A percentile compares a stretch with the other conserved stretches of the same genome.
Conservation (phyloP, 768 basidiomycete species). For the Pholiota molesta region DNA sequence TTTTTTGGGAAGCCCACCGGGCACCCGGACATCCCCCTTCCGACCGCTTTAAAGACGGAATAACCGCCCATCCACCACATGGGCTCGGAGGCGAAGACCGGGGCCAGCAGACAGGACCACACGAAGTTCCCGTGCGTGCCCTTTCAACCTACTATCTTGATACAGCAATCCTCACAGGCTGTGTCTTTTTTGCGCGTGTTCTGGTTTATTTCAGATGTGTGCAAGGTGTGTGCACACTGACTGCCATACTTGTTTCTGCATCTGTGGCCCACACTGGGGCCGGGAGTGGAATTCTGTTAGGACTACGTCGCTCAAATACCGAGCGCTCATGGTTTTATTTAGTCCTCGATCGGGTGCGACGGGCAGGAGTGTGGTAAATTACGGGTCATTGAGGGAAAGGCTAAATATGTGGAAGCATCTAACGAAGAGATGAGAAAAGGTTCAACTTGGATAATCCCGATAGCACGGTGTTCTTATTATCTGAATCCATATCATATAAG, state of each 20-base stretch:
- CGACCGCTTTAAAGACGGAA: conserved; percentile 3
- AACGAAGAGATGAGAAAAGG: too few species aligned
- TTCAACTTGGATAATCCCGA: too few species aligned
- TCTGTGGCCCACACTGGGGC: background rate
- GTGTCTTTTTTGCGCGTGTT: background rate
- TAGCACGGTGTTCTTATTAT: too few species aligned
- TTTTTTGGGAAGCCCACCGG: background rate
- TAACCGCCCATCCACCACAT: background rate
- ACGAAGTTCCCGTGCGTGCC: background rate
- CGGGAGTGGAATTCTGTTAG: background rate
- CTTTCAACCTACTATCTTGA: conserved; percentile 9
- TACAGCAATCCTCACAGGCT: conserved; percentile 12
- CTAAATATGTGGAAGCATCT: too few species aligned
- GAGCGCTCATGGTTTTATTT: background rate
- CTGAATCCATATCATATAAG: too few species aligned
- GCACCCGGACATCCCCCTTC: background rate
- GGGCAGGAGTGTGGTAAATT: background rate
- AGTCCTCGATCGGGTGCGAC: background rate
- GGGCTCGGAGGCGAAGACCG: background rate
- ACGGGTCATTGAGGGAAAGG: too few species aligned
- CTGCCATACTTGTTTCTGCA: too few species aligned
- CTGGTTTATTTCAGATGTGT: background rate
- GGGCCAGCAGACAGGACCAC: background rate
- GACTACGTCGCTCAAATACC: background rate
- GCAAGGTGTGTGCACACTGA: background rate